Base-by-base conservation (phyloP, 495 filamentous ascomycete genomes). In the Penicillium flavigenum region DNA sequence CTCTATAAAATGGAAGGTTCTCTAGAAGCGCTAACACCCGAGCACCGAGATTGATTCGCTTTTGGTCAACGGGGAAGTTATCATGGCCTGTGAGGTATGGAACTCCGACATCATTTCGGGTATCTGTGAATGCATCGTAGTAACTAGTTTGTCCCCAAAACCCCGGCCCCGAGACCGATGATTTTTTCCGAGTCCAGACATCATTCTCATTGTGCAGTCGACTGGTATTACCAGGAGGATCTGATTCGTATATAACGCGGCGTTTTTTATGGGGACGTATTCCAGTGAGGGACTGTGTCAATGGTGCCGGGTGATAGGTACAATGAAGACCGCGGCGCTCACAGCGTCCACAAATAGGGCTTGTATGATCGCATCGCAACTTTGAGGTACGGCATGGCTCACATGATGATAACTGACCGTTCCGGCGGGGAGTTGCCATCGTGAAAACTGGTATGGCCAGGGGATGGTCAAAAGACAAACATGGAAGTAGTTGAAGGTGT, bases 311-410 rank as follows among this genome's bases (percentile, higher is more conserved):
- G 47, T 76, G 71, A 38, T 74, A 73, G 22, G 62, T 46, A 53
- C 71, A 74, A 5, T 46, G 32, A 8, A 64, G 57, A 14, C 61
- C 58, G 17, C 71, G 62, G 12, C 61, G 60, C 0, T 48, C 47
- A 57, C 63, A 75, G 54, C 53, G 65, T 42, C 62, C 64, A 60
- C 64, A 73, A 14, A 48, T 59, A 11, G 58, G 77, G 17, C 59
- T 56, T 10, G 44, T 32, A 34, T 78, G 76, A 47, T 78, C 72
- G 52, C 75, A 78, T 42, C 72, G 67, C 19, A 78, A 54, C 53
- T 79, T 78, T 11, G 71, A 70, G 56, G 70, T 77, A 4, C 76
- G 70, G 47, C 76, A 79, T 19, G 76, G 71, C 66, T 79, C 72
- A 51, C 76, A 80, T 0, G 74, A 76, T 43, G 72, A 68, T 27